These are phyloP conservation scores for Austroboletus novae-zelandiae DNA, from an alignment of 1,284 basidiomycete species.

Conservation along the genomic window DNA sequence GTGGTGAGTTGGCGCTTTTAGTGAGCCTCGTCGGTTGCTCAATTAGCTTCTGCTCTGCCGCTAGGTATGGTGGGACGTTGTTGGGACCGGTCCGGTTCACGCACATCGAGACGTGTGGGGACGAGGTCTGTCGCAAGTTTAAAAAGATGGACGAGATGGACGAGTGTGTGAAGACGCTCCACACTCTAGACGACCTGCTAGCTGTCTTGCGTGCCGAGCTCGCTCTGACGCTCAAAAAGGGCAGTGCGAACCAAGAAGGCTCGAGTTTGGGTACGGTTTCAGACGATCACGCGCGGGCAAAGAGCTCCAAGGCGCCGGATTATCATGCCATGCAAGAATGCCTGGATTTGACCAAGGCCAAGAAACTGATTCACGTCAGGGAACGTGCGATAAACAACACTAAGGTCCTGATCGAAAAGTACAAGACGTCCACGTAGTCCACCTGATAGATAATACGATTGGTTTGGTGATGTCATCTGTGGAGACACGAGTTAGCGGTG, in stretches of 20 bases:
- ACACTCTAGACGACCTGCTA: constrained; percentile 60
- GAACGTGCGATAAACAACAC: constrained; percentile 31
- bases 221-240: constrained; percentile 19
- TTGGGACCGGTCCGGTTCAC: constrained; percentile 68
- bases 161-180: constrained; percentile 55
- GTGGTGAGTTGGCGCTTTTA: constrained; percentile 46
- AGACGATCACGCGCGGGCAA: background rate
- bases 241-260: constrained; percentile 1
- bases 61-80: constrained; percentile 78
- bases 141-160: constrained; percentile 63
- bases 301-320: constrained; percentile 28
- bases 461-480: too few species aligned
- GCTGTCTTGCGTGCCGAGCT: constrained; percentile 52
- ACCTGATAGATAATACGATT: background rate
- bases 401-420: constrained; percentile 23
- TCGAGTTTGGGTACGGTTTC: background rate
- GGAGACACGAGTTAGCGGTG: too few species aligned
- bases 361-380: constrained; percentile 46
- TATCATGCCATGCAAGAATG: constrained; percentile 39
- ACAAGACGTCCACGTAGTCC: constrained; percentile 6
- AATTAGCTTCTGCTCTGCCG: too few species aligned
- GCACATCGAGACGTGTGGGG: constrained; percentile 73
- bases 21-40: background rate
- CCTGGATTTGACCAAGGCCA: constrained; percentile 45
- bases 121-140: constrained; percentile 69